Evolutionary conservation across 352 stramenopile genomes (phyloP).

Genomic region (Albugo laibachii): DNA sequence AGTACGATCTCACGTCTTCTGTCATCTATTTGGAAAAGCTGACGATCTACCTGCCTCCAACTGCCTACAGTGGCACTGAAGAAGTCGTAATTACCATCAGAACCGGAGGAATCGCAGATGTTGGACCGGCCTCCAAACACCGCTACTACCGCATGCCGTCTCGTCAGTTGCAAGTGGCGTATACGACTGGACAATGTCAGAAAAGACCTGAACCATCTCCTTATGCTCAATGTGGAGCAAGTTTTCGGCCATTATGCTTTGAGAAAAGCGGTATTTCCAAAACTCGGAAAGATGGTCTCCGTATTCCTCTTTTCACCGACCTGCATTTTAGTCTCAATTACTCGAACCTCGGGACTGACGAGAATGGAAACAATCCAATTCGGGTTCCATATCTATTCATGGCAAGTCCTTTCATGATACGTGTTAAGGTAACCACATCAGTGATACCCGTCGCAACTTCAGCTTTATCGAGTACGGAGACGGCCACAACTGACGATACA

Average conservation of each 20-base stretch:
- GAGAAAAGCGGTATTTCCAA: background rate
- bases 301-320: background rate
- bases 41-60: background rate
- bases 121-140: background rate
- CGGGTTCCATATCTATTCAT: too few relatives aligned
- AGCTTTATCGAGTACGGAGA: too few relatives aligned
- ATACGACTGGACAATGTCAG: too few relatives aligned
- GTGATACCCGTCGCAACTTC: too few relatives aligned
- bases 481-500: too few relatives aligned
- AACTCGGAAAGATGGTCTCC: background rate
- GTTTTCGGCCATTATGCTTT: background rate
- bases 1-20: background rate
- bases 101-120: background rate
- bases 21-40: conserved; percentile 2
- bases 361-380: too few relatives aligned
- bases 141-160: background rate
- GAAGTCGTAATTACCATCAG: conserved; percentile 2
- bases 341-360: too few relatives aligned
- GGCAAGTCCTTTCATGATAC: too few relatives aligned
- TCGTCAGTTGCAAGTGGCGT: too few relatives aligned
- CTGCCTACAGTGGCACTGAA: background rate
- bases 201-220: background rate
- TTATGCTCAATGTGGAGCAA: conserved; percentile 3
- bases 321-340: background rate
- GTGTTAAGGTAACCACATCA: too few relatives aligned